These are phyloP conservation scores for Edaphochlamys debaryana DNA, from an alignment of 139 green algal species.

Conservation along the genomic window DNA sequence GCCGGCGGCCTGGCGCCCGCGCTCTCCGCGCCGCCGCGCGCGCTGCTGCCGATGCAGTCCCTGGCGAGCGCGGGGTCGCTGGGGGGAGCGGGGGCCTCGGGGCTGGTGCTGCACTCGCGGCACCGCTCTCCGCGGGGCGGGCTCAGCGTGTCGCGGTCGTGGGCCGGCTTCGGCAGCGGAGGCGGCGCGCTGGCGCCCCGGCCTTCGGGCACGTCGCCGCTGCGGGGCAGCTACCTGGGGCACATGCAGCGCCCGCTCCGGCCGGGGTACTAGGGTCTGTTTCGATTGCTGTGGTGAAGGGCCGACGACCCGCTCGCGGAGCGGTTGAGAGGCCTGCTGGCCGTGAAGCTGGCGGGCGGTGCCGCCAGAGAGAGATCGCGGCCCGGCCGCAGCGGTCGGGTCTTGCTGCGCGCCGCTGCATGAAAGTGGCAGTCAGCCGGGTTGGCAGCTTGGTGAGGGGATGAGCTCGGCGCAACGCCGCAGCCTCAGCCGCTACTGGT, in stretches of 20 bases:
- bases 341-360: too few species aligned
- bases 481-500: too few species aligned
- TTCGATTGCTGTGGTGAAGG: too few species aligned
- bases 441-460: too few species aligned
- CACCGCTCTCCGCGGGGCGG: neutral
- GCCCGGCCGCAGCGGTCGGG: too few species aligned
- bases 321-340: too few species aligned
- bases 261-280: too few species aligned
- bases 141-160: slow-evolving; percentile 26
- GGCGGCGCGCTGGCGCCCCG: neutral
- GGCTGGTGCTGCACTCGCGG: neutral
- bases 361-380: too few species aligned
- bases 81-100: neutral
- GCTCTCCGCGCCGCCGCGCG: neutral
- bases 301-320: too few species aligned
- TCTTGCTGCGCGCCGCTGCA: too few species aligned
- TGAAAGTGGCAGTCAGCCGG: too few species aligned
- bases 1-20: neutral
- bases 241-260: slow-evolving; percentile 5
- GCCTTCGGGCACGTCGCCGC: neutral
- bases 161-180: neutral
- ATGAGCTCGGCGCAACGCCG: too few species aligned
- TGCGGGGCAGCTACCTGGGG: neutral
- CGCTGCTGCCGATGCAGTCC: neutral
- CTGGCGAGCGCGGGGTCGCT: neutral